phyloP scores from a whole-genome alignment of 306 rosid genomes.

The Gleditsia sinensis region DNA sequence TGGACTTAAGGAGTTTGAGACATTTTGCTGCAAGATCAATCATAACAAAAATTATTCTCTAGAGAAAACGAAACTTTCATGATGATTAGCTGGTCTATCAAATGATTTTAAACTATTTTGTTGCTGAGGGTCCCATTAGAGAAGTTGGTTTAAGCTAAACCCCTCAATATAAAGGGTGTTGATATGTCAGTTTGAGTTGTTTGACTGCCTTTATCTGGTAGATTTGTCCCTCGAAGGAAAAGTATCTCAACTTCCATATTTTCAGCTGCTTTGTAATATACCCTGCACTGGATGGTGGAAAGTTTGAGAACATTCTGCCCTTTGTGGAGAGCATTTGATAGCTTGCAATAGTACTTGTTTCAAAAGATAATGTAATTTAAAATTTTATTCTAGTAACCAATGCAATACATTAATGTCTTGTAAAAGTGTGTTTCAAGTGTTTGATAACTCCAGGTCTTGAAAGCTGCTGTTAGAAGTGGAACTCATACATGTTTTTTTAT shows the following conservation, averaged over 20 bases:
- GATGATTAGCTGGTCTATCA: not conserved
- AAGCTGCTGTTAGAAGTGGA: not conserved
- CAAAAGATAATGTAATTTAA: not conserved
- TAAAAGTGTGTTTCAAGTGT: not conserved
- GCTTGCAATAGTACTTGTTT: not conserved
- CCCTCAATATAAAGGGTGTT: not conserved
- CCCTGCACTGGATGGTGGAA: not conserved
- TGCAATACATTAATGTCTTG: not conserved
- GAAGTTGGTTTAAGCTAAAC: not conserved
- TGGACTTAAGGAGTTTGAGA: constrained; percentile 15
- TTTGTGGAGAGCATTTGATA: not conserved
- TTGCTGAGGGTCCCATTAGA: not conserved
- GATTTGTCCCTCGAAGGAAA: not conserved
- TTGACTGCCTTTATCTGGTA: not conserved
- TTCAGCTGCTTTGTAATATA: not conserved
- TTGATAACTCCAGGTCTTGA: not conserved
- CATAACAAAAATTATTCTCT: not conserved
- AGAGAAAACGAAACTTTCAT: not conserved
- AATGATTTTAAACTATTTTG: not conserved
- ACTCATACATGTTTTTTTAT: not conserved
- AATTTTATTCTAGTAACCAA: not conserved
- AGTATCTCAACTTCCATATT: not conserved
- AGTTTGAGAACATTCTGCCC: not conserved
- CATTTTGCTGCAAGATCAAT: not conserved
- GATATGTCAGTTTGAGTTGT: not conserved